phyloP scores from a whole-genome alignment of 257 asterid species.

The Solanum okadae region DNA sequence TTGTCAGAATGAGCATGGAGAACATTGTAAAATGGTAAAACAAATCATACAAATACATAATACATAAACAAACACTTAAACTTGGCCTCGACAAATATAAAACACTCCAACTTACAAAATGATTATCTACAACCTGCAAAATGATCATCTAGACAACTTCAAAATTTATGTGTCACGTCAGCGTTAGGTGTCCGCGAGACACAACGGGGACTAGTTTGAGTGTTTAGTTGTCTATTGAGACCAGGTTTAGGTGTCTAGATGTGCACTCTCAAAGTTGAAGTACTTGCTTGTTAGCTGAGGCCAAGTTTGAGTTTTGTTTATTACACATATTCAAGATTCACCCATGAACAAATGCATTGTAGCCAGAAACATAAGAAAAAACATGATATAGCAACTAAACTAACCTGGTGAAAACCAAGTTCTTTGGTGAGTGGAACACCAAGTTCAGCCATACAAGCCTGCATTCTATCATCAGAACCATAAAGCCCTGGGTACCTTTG shows the following conservation, averaged over 20 bases:
- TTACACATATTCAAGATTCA: background rate
- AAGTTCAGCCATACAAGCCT: constrained; percentile 94
- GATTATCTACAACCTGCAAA: background rate
- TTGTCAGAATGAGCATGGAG: background rate
- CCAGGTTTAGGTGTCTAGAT: background rate
- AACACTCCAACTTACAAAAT: background rate
- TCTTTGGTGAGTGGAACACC: constrained; percentile 92
- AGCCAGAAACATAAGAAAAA: background rate
- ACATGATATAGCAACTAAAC: background rate
- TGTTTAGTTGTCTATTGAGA: no score
- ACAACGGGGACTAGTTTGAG: background rate
- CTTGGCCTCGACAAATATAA: background rate
- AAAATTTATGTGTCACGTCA: no score
- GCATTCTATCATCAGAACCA: constrained; percentile 88
- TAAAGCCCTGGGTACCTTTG: constrained; percentile 76
- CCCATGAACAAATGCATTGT: background rate
- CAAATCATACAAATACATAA: background rate
- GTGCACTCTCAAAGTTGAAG: background rate
- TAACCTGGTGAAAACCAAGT: constrained; percentile 85
- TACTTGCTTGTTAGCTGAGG: background rate
- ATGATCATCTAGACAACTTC: background rate
- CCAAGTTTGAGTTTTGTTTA: background rate
- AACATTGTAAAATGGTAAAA: background rate
- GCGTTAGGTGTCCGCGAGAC: background rate
- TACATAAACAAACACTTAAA: background rate